Percentiles rank a stretch among this genome's conserved stretches.
phyloP scores from a whole-genome alignment of 2,329 filamentous ascomycete species.

The Fonsecaea pugnacius region DNA sequence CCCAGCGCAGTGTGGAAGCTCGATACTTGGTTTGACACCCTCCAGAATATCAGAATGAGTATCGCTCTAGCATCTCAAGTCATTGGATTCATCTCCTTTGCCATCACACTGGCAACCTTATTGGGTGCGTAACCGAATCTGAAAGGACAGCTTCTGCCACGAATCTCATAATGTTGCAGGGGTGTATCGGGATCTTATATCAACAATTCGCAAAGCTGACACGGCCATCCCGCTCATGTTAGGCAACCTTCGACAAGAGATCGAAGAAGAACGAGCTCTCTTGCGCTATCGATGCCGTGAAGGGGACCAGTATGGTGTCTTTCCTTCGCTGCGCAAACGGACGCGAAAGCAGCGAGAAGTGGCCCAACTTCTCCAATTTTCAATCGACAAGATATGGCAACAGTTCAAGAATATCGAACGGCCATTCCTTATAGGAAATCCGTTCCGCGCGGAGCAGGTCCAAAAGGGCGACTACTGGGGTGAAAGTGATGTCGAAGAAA shows the following conservation, averaged over 20 bases:
- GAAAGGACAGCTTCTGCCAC: neutral
- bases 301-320: constrained; percentile 31
- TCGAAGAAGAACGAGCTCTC: constrained; percentile 29
- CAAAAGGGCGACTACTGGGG: constrained; percentile 30
- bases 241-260: constrained; percentile 35
- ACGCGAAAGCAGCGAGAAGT: constrained; percentile 25
- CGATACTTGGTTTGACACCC: neutral
- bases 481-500: constrained; percentile 30
- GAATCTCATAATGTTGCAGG: constrained; percentile 20
- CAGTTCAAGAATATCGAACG: constrained; percentile 35
- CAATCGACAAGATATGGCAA: constrained; percentile 32
- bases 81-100: constrained; percentile 36
- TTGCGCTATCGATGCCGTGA: constrained; percentile 30
- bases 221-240: constrained; percentile 31
- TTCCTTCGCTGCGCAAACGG: constrained; percentile 24
- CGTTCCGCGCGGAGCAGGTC: constrained; percentile 26
- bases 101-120: constrained; percentile 33
- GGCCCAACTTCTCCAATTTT: constrained; percentile 23
- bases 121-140: constrained; percentile 25
- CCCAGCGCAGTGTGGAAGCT: neutral
- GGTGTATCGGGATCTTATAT: constrained; percentile 33
- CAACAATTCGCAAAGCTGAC: constrained; percentile 31
- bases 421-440: constrained; percentile 31
- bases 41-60: neutral
- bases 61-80: constrained; percentile 26